Evolutionary conservation across 768 basidiomycete genomes (phyloP).

Genomic region (Epithele typhae): DNA sequence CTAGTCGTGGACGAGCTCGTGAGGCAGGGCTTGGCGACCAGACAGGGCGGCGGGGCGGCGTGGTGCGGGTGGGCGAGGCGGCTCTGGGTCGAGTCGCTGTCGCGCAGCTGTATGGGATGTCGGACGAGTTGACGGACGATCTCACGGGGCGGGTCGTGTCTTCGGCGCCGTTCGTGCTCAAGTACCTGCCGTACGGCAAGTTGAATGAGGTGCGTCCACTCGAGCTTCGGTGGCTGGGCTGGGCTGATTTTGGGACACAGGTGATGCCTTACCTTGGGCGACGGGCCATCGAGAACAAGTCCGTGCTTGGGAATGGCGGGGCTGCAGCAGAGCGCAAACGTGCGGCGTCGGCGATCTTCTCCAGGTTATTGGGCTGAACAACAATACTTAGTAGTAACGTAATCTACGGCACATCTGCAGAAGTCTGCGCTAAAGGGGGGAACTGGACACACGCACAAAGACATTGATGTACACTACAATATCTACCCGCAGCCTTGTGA

Average conservation of each 20-base stretch:
- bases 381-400: neutral
- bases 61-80: slow-evolving; percentile 41
- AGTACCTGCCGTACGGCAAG: slow-evolving; percentile 79
- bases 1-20: slow-evolving; percentile 60
- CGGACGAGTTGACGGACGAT: slow-evolving; percentile 73
- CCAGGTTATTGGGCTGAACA: slow-evolving; percentile 31
- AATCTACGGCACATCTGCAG: neutral
- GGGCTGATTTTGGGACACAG: no score
- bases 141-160: slow-evolving; percentile 52
- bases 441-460: no score
- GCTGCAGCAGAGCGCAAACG: slow-evolving; percentile 60
- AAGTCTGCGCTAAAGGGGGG: no score
- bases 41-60: slow-evolving; percentile 18
- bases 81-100: slow-evolving; percentile 66
- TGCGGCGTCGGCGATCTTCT: slow-evolving; percentile 50
- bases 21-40: slow-evolving; percentile 45
- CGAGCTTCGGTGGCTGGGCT: no score
- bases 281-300: slow-evolving; percentile 91
- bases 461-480: no score
- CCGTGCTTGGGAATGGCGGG: slow-evolving; percentile 71
- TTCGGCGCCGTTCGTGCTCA: slow-evolving; percentile 69
- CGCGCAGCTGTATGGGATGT: slow-evolving; percentile 89
- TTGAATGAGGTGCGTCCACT: slow-evolving; percentile 48
- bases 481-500: no score
- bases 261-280: slow-evolving; percentile 90